A percentile compares a stretch with the other conserved stretches of the same genome.
Conservation (phyloP, 78 protist species). For the Carpediemonas membranifera region DNA sequence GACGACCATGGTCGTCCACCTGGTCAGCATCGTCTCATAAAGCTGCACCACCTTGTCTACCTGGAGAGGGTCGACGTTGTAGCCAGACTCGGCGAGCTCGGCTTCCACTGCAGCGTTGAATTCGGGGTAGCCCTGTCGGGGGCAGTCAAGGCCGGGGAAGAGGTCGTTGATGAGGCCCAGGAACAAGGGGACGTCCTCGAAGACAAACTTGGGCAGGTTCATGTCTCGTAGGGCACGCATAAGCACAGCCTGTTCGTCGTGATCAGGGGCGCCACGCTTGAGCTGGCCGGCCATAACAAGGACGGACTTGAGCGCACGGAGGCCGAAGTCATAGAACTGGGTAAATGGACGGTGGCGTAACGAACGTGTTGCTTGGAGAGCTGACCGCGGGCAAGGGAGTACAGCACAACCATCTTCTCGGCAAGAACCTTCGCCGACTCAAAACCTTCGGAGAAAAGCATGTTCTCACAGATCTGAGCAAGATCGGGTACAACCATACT, state of each 20-base stretch:
- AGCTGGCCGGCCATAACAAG: slow-evolving; percentile 80
- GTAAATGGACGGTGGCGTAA: too few relatives aligned
- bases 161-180: slow-evolving; percentile 62
- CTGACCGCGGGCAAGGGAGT: slow-evolving; percentile 67
- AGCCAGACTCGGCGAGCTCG: neutral
- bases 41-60: slow-evolving; percentile 74
- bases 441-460: slow-evolving; percentile 72
- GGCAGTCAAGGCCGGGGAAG: slow-evolving; percentile 51
- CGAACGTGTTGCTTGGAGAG: slow-evolving; percentile 71
- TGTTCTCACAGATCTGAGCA: slow-evolving; percentile 63
- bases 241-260: slow-evolving; percentile 39
- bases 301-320: slow-evolving; percentile 77
- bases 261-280: slow-evolving; percentile 54
- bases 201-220: slow-evolving; percentile 82
- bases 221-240: slow-evolving; percentile 82
- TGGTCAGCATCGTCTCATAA: slow-evolving; percentile 73
- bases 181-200: slow-evolving; percentile 80
- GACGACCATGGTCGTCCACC: slow-evolving; percentile 76
- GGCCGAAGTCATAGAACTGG: slow-evolving; percentile 76
- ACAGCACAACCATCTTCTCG: slow-evolving; percentile 71
- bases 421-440: slow-evolving; percentile 48
- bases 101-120: slow-evolving; percentile 41
- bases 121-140: slow-evolving; percentile 35
- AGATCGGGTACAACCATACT: slow-evolving; percentile 73
- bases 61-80: slow-evolving; percentile 22